Evolutionary conservation across 2,329 filamentous ascomycete genomes (phyloP).

Genomic region (Ophiostoma sp.): DNA sequence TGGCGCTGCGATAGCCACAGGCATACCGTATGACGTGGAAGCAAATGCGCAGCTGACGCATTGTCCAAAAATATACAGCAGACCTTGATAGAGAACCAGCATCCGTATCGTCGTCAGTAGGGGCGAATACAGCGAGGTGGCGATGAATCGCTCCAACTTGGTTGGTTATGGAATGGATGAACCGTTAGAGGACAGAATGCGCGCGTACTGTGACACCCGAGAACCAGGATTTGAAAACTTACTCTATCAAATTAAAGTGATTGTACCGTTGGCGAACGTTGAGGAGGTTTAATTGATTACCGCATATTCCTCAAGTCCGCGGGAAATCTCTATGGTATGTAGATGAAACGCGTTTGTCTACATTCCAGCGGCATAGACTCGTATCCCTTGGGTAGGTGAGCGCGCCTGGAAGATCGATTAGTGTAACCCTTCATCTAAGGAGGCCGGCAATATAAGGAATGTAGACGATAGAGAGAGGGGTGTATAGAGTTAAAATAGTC

Average conservation of each 20-base stretch:
- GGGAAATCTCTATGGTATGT: not conserved
- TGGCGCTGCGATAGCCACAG: not conserved
- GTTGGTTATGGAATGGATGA: not conserved
- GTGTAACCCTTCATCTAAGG: not conserved
- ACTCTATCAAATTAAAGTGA: not conserved
- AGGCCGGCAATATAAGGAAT: conserved; percentile 5
- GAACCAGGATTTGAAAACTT: not conserved
- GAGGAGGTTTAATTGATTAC: not conserved
- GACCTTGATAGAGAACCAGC: not conserved
- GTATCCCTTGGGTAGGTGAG: not conserved
- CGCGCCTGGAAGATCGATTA: conserved; percentile 4
- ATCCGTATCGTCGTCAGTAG: not conserved
- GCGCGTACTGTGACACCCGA: not conserved
- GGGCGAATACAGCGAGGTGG: not conserved
- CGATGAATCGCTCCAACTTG: not conserved
- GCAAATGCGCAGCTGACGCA: not conserved
- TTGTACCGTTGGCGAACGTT: not conserved
- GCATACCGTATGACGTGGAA: conserved; percentile 8
- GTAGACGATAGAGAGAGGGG: not conserved
- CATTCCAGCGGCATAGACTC: not conserved
- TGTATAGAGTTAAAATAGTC: not conserved
- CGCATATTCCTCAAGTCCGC: not conserved
- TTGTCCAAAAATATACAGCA: not conserved
- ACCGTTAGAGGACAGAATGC: not conserved
- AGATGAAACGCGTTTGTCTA: not conserved